Evolutionary conservation across 352 stramenopile species (phyloP), one percentile per base, ranked within the genome.

Genomic region (Globisporangium cystogenes): DNA sequence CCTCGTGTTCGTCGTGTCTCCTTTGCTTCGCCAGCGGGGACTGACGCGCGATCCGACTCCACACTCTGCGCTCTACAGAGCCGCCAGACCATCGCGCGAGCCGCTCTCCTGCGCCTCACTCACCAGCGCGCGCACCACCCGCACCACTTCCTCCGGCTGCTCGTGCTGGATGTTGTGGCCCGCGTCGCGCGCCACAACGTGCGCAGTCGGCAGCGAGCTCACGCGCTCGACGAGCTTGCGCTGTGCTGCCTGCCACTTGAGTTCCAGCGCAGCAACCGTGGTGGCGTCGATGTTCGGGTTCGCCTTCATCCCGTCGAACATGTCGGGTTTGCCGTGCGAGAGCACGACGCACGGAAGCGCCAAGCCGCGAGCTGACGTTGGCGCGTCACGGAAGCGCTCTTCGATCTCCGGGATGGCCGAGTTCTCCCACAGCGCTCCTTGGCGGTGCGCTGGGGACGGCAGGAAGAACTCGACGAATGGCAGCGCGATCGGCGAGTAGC

Each of bases 111-210:
- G 33, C 7, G 58, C 36, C 20, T 71, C 66, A 15, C 58, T 55
- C 29, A 89, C 64, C 20, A 92, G 64, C n/a, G 73, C 74, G 20
- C 68, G 78, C 55, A 92, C 68, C 31, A 72, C 74, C 6, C 69
- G 69, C 41, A 62, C 64, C 48, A 90, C 55, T 12, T 74, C 75
- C 40, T 90, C 74, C 1, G 81, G 78, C 15, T 87, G 70, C 33
- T 92, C 81, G 35, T 92, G 81, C 39, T 82, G 76, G 48, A 92
- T 90, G 51, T 67, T 80, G 50, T 87, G 74, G n/a, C 81, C 77
- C 29, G 68, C 68, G 18, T 87, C 76, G 0, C 62, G 60, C 16
- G 87, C 62, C 15, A 82, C 55, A 18, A 82, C 59, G 59, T 89
- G 74, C 23, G 77, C 67, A 44, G 59, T 74, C 14, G 66, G 44